Conservation (phyloP, 768 basidiomycete genomes). For the Boletus sp. region DNA sequence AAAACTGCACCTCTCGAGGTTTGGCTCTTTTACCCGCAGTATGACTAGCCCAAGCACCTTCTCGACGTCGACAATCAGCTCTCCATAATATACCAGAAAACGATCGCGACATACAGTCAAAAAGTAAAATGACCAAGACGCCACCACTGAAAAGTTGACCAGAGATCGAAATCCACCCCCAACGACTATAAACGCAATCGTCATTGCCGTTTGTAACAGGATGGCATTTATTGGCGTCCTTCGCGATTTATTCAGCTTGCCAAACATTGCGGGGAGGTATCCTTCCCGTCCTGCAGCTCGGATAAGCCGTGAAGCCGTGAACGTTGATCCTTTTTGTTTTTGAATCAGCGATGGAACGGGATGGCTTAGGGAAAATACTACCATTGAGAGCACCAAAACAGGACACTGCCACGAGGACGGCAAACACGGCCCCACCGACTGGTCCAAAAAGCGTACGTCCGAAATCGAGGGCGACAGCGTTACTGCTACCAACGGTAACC, state of each 20-base stretch:
- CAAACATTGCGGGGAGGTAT: constrained; percentile 83
- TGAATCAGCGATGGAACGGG: constrained; percentile 3
- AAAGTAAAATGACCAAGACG: constrained; percentile 86
- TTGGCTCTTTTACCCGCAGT: constrained; percentile 86
- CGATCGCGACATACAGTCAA: constrained; percentile 56
- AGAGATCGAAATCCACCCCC: constrained; percentile 89
- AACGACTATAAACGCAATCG: constrained; percentile 74
- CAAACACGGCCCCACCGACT: constrained; percentile 84
- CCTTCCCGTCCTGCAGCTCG: constrained; percentile 87
- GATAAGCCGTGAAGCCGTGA: constrained; percentile 80
- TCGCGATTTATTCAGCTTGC: constrained; percentile 67
- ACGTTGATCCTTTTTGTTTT: constrained; percentile 53
- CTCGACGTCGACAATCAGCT: background rate
- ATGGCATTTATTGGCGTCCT: constrained; percentile 90
- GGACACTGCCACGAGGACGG: constrained; percentile 88
- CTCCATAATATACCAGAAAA: background rate
- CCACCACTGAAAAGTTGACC: constrained; percentile 87
- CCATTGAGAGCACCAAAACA: constrained; percentile 96
- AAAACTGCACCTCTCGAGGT: constrained; percentile 64
- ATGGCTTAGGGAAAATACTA: constrained; percentile 24
- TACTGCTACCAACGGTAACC: constrained; percentile 70
- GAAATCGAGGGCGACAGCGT: constrained; percentile 90
- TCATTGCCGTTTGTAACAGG: constrained; percentile 71
- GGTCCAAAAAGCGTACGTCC: constrained; percentile 84
- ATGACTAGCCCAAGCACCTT: constrained; percentile 88